Base-by-base conservation (phyloP, 192 early-diverging fungal species). In the Cladochytrium replicatum region DNA sequence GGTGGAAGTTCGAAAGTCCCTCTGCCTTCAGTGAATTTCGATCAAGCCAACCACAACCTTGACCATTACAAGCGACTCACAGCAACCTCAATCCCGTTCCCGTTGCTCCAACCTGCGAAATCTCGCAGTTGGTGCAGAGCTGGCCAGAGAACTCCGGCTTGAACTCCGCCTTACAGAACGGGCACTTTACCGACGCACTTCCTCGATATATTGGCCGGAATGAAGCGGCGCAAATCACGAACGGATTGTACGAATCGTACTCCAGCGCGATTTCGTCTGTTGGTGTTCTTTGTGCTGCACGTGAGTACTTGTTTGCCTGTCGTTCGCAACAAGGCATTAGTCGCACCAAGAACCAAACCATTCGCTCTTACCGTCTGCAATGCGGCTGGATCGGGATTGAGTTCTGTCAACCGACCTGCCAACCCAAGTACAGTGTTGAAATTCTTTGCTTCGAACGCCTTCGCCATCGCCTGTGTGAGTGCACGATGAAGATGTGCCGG, bases 231-330 rank as follows among this genome's bases (percentile, higher is more conserved):
- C 93, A 97, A 2, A 92, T 66, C 2, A 83, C 81, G 60, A 96
- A 94, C 45, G 93, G 90, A 60, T 93, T 97, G 74, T 86, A 91
- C 60, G 89, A 88, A 57, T 98, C 90, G 61, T 97, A 99, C 34
- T 91, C 82, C 15, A 99, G 60, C 17, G 72, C 51, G 23, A 92
- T 74, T 56, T 81, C 81, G 66, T 96, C 88, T 17, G 76, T 72
- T 42, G 85, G 82, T 46, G 78, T 86, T 31, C 29, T 57, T 57
- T 57, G 55, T 40, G 38, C 28, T 25, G 31, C 29, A 24, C 58
- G 55, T 43, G 56, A 55, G 21, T 58, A 19, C 30, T 42, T 59
- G 40, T 60, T 57, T 6, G 55, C 55, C 55, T 57, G 23, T 6
- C 1, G n/a, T 22, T 57, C 15, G 15, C 23, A 57, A 21, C 15